A percentile compares a stretch with the other conserved stretches of the same genome.
phyloP scores from a whole-genome alignment of 345 rosid species.

The Gossypium australe region DNA sequence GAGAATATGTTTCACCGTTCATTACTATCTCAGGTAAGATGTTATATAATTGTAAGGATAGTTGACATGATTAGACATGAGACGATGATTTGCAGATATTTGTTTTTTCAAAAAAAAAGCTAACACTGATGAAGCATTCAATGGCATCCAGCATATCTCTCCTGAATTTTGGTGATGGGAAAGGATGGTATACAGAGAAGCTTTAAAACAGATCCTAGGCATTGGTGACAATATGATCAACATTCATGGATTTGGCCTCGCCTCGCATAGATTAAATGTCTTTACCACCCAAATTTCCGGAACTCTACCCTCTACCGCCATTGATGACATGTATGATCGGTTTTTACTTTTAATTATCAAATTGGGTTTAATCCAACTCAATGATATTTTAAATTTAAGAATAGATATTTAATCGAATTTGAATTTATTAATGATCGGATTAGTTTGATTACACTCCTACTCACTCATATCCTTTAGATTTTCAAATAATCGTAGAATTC shows the following conservation, averaged over 20 bases:
- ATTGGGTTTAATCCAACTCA: neutral
- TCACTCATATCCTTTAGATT: too few species aligned
- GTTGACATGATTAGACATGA: neutral
- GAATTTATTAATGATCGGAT: too few species aligned
- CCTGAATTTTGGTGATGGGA: neutral
- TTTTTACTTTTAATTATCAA: neutral
- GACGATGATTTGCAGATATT: slow-evolving; percentile 7
- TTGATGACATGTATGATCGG: neutral
- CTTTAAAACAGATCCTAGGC: neutral
- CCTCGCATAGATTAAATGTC: too few species aligned
- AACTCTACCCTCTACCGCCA: neutral
- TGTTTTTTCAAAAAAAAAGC: neutral
- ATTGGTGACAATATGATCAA: neutral
- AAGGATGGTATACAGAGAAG: neutral
- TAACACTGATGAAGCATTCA: neutral
- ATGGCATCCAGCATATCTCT: neutral
- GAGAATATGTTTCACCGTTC: neutral
- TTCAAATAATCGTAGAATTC: too few species aligned
- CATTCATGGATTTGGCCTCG: neutral
- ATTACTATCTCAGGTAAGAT: too few species aligned
- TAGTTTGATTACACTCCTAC: too few species aligned
- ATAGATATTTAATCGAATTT: too few species aligned
- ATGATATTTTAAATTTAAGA: too few species aligned
- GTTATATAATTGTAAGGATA: too few species aligned
- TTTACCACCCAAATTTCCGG: neutral